Percentiles rank a stretch among this genome's conserved stretches.
phyloP scores from a whole-genome alignment of 2,329 filamentous ascomycete genomes.

The Talaromyces amestolkiae region DNA sequence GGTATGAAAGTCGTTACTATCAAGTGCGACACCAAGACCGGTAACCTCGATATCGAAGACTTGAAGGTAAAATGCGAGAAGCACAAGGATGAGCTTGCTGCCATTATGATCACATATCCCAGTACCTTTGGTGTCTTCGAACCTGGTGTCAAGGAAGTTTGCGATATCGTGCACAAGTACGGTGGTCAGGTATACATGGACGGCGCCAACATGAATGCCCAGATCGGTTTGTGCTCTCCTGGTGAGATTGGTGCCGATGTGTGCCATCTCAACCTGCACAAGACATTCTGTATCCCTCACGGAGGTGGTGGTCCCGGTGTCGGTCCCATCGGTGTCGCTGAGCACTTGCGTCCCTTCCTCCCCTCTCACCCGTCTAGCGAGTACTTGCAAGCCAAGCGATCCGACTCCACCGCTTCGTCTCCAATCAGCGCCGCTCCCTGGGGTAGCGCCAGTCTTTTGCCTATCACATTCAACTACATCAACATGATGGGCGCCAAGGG shows the following conservation, averaged over 20 bases:
- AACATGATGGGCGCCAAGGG: constrained; percentile 85
- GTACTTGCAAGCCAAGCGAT: constrained; percentile 40
- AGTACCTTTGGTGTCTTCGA: constrained; percentile 95
- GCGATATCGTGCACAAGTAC: constrained; percentile 77
- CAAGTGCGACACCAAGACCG: constrained; percentile 83
- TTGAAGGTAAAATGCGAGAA: constrained; percentile 85
- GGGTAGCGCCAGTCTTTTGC: constrained; percentile 86
- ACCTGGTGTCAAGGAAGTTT: constrained; percentile 80
- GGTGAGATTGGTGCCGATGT: constrained; percentile 95
- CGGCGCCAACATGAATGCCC: constrained; percentile 97
- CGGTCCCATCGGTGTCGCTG: constrained; percentile 87
- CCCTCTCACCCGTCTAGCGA: constrained; percentile 66
- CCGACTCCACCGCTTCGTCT: constrained; percentile 54
- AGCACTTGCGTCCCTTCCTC: constrained; percentile 72
- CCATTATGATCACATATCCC: constrained; percentile 96
- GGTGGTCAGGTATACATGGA: constrained; percentile 98
- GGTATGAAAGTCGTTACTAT: constrained; percentile 91
- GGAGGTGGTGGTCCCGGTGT: constrained; percentile 92
- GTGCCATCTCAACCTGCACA: constrained; percentile 95
- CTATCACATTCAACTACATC: constrained; percentile 94
- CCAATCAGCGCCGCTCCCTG: constrained; percentile 75
- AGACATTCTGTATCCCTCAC: constrained; percentile 98
- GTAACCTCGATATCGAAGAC: constrained; percentile 84
- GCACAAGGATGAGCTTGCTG: constrained; percentile 78
- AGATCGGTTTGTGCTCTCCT: constrained; percentile 91